A percentile compares a stretch with the other conserved stretches of the same genome.
phyloP scores from a whole-genome alignment of 179 eudicot genomes.

The Actinidia polygama region DNA sequence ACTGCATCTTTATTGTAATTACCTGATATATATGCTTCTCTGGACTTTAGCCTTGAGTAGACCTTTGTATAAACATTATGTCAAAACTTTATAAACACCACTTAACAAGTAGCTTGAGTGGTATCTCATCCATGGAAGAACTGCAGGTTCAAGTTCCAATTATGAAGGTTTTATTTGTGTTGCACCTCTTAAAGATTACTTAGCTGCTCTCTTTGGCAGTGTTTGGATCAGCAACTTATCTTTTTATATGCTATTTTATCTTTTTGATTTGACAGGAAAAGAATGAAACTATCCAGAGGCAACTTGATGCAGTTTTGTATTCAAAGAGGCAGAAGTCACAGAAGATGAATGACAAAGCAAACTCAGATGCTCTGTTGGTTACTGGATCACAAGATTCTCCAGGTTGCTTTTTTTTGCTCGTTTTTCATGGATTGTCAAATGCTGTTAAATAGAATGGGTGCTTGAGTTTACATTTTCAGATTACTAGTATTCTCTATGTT shows the following conservation, averaged over 20 bases:
- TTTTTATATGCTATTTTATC: constrained; percentile 11
- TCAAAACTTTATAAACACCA: neutral
- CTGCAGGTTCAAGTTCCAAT: constrained; percentile 5
- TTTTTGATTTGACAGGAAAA: constrained; percentile 51
- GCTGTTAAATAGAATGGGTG: neutral
- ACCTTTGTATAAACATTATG: neutral
- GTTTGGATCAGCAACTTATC: neutral
- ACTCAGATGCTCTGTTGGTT: constrained; percentile 40
- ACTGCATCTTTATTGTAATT: neutral
- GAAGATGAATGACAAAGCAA: constrained; percentile 41
- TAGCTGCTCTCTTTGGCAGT: neutral
- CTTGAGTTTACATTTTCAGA: neutral
- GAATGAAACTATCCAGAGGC: constrained; percentile 52
- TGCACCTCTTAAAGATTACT: neutral
- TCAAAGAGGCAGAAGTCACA: constrained; percentile 46
- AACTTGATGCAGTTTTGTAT: constrained; percentile 46
- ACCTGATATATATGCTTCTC: neutral
- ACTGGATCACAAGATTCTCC: constrained; percentile 39
- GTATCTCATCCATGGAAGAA: neutral
- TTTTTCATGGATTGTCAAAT: neutral
- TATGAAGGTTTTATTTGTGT: neutral
- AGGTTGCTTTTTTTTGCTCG: constrained; percentile 34
- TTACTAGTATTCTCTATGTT: neutral
- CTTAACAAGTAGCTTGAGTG: neutral
- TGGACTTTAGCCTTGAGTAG: neutral